Evolutionary conservation across 371 early-diverging fungal genomes (phyloP).

Genomic region (Polyrhizophydium stewartii): DNA sequence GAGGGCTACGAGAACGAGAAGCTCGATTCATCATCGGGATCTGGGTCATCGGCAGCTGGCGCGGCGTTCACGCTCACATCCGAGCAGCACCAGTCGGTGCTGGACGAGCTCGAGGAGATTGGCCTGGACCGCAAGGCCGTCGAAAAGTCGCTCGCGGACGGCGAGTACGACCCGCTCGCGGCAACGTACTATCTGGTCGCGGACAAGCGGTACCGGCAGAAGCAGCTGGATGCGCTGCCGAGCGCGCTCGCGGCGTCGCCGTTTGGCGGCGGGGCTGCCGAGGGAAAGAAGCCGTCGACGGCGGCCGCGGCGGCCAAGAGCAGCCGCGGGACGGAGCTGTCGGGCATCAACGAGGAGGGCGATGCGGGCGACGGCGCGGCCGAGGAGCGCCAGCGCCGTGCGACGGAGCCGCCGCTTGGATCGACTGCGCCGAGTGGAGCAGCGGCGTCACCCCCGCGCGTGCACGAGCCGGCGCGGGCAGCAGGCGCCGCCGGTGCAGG

Average conservation of each 20-base stretch:
- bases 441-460: conserved; percentile 2
- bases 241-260: background rate
- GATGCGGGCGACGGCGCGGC: conserved; percentile 13
- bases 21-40: too few relatives aligned
- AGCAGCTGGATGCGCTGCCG: conserved; percentile 6
- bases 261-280: background rate
- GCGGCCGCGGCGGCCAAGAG: conserved; percentile 6
- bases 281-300: background rate
- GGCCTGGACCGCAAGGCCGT: conserved; percentile 37
- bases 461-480: conserved; percentile 1
- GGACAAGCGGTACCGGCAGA: conserved; percentile 34
- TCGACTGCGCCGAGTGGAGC: conserved; percentile 4
- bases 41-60: conserved; percentile 8
- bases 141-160: conserved; percentile 31
- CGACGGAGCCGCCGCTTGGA: conserved; percentile 1
- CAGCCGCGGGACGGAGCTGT: conserved; percentile 14
- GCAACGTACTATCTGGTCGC: conserved; percentile 49
- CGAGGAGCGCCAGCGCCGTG: background rate
- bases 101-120: conserved; percentile 43
- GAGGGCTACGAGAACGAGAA: conserved; percentile 42
- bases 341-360: conserved; percentile 16
- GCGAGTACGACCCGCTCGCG: conserved; percentile 43
- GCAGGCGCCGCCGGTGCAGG: conserved; percentile 3
- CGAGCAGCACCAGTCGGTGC: conserved; percentile 35
- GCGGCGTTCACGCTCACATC: conserved; percentile 22